Evolutionary conservation across 768 basidiomycete species (phyloP).

Genomic region (Trametes punicea): DNA sequence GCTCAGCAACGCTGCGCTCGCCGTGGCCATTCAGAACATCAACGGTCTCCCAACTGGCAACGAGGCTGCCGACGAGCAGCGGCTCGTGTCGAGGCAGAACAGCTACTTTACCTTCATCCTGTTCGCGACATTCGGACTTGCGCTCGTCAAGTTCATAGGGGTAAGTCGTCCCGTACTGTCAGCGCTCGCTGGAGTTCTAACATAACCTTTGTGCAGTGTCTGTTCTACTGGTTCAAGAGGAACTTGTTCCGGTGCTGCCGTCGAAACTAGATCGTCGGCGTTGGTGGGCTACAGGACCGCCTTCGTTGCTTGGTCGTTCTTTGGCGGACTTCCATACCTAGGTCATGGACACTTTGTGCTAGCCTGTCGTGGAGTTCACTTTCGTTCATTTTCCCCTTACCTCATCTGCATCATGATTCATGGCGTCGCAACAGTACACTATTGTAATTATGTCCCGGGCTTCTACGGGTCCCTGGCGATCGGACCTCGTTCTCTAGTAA

Average conservation of each 20-base stretch:
- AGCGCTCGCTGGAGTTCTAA: background rate
- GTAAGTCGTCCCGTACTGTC: conserved; percentile 39
- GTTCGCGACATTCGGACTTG: conserved; percentile 73
- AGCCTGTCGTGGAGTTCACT: background rate
- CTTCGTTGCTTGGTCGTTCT: background rate
- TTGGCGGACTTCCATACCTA: conserved; percentile 8
- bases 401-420: conserved; percentile 8
- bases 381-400: background rate
- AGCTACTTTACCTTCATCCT: conserved; percentile 76
- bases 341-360: conserved; percentile 17
- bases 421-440: conserved; percentile 5
- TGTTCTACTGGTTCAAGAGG: conserved; percentile 80
- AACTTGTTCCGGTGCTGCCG: conserved; percentile 83
- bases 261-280: conserved; percentile 46
- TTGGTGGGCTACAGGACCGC: conserved; percentile 2
- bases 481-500: conserved; percentile 3
- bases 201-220: conserved; percentile 46
- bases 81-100: conserved; percentile 44
- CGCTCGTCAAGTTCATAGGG: conserved; percentile 70
- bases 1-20: conserved; percentile 64
- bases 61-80: conserved; percentile 40
- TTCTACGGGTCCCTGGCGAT: conserved; percentile 1
- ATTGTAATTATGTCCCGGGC: conserved; percentile 11
- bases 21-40: conserved; percentile 73
- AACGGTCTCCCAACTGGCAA: conserved; percentile 52